Evolutionary conservation across 1,284 basidiomycete genomes (phyloP), one percentile per base, ranked within the genome.

Genomic region (Caloboletus firmus): DNA sequence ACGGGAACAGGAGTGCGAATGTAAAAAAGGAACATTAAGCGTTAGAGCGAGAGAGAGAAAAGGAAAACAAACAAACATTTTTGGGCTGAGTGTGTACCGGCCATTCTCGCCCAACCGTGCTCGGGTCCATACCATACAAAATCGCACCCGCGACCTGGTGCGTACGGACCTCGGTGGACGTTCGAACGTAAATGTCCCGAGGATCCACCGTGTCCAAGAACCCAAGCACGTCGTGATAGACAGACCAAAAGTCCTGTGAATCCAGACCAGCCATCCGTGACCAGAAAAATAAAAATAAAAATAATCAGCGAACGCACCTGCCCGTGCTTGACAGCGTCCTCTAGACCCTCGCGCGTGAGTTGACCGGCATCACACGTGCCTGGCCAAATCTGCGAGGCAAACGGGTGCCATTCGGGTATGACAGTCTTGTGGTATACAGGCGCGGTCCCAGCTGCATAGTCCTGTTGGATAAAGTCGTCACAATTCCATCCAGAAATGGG

Each of bases 291-390:
- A n/a, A n/a, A n/a, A n/a, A n/a, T n/a, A n/a, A n/a, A n/a, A n/a
- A n/a, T n/a, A 2, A 30, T 12, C 12, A 28, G 11, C 9, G 3
- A 49, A 57, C 54, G 18, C 53, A 77, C 79, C 70, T 75, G 63
- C 13, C 81, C 81, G 57, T 84, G 82, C 43, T 67, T 64, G 45
- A 78, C 62, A 9, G 78, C 72, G 54, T 83, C 81, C 26, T 75
- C 65, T 18, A 82, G 62, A 1, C 81, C 81, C 20, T 66, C 79
- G 1, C 67, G 64, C 1, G 81, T 82, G 35, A 83, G 70, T 59
- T 81, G 80, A 26, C 82, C 82, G 15, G 71, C 57, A 59, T 82
- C 79, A 61, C 81, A 83, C 3, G 76, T 79, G 6, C 81, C 82
- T 37, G 76, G 72, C 81, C 81, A 83, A n/a, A 83, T 72, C 49